Percentiles rank a stretch among this genome's conserved stretches.
Conservation (phyloP, 129 eudicot species). For the Centaurea solstitialis region DNA sequence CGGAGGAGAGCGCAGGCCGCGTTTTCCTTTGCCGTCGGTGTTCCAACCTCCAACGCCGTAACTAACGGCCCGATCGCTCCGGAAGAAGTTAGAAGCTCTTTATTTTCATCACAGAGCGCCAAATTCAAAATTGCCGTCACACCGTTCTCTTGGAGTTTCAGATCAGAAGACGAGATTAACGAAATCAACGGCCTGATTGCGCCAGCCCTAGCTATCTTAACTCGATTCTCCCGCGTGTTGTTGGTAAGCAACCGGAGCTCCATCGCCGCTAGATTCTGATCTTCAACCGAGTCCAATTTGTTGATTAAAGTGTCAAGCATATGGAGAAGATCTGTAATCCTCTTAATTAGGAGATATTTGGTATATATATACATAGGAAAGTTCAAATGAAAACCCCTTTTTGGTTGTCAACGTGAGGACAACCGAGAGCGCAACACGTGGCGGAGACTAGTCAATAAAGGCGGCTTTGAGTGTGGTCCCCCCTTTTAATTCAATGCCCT, state of each 20-base stretch:
- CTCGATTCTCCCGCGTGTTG: conserved; percentile 75
- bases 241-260: conserved; percentile 71
- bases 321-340: too few species aligned
- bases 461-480: too few species aligned
- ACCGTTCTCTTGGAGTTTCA: conserved; percentile 68
- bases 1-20: conserved; percentile 82
- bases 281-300: conserved; percentile 48
- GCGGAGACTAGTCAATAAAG: too few species aligned
- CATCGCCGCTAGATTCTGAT: conserved; percentile 76
- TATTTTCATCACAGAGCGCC: conserved; percentile 74
- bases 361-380: too few species aligned
- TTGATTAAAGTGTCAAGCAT: background rate
- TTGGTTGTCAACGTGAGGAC: too few species aligned
- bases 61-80: conserved; percentile 85
- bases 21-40: conserved; percentile 66
- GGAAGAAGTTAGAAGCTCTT: conserved; percentile 45
- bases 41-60: conserved; percentile 53
- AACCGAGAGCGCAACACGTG: too few species aligned
- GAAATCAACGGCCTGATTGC: conserved; percentile 71
- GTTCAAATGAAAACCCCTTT: too few species aligned
- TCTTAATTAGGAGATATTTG: too few species aligned
- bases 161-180: conserved; percentile 47
- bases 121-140: conserved; percentile 81
- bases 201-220: conserved; percentile 70
- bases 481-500: too few species aligned